Evolutionary conservation across 2,329 filamentous ascomycete species (phyloP), one percentile per base, ranked within the genome.

Genomic region (Pezicula carpinea): DNA sequence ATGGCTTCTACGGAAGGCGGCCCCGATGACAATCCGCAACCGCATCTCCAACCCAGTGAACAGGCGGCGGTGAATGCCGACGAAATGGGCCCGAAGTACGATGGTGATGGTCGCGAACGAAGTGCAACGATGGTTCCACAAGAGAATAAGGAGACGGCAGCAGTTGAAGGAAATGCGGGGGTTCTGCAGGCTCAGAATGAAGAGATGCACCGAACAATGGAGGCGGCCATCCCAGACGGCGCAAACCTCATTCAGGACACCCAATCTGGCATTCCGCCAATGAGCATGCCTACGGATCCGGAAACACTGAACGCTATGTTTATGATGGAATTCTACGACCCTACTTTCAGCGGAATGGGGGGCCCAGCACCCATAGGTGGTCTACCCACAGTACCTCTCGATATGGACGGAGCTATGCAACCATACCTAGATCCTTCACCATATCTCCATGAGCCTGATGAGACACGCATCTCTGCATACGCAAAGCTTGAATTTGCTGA

Each of bases 401-500:
- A 35, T 15, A 53, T 53, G 46, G 46, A 49, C 41, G 43, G 32
- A 33, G 22, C 40, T 39, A 34, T 23, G 33, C 34, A 44, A 18
- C 48, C 49, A n/a, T 51, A 52, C 32, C 43, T 55, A 7, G 56
- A 53, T 13, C 47, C 51, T 36, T 47, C 53, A 19, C 53, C 54
- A n/a, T 35, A 51, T 14, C 43, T 50, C 23, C 47, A 43, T 26
- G 36, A 47, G 13, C 18, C 43, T 21, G 50, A 50, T 33, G 48
- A 53, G 35, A 51, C 51, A 19, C 50, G 47, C 22, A 53, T 74
- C 53, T 65, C 66, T 22, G 76, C 73, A 34, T 79, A 72, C 58
- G 76, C 75, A 29, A 76, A 75, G 56, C 66, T 91, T 51, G 79
- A 83, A 58, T 90, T 91, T 61, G 75, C 78, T 55, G 87, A 91